Base-by-base conservation (phyloP, 805 yeast species). In the Nakazawaea pomicola region DNA sequence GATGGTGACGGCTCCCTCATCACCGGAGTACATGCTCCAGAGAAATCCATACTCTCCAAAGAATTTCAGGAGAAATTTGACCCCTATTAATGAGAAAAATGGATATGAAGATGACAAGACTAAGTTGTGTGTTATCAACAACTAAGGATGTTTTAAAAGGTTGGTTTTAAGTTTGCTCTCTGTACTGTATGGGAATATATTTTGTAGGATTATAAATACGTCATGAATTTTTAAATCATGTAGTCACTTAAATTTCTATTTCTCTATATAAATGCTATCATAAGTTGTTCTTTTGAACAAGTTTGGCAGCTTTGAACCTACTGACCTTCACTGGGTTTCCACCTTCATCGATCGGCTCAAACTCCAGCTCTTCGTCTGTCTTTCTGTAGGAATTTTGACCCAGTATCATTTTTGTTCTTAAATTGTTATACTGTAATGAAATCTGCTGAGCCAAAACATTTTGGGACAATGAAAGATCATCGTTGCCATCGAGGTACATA, bases 271-370 rank as follows among this genome's bases (percentile, higher is more conserved):
- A n/a, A n/a, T n/a, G n/a, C n/a, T n/a, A n/a, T n/a, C n/a, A n/a
- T n/a, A 41, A 6, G 17, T 42, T 33, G 6, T 33, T 24, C 21
- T 18, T 42, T 12, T 27, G 32, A 6, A 42, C 38, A 33, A 52
- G 45, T 32, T 60, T 49, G 14, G 85, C 82, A 9, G 85, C 76
- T 52, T 68, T 83, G 58, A 87, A 87, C 38, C 88, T 64, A 53
- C 95, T 84, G 1, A 75, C 62, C 45, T 68, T 78, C 6, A 74
- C 55, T 0, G 79, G 78, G 41, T 76, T 71, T 0, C 87, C 87
- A 29, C 61, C 51, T 41, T 76, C 82, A 49, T 83, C 88, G 6
- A 83, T 62, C 0, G 87, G 88, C 52, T 83, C 95, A 15, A 76
- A 50, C 43, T 78, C 90, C 45, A 60, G 51, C 30, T 74, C 85